Conservation (phyloP, 2,329 filamentous ascomycete genomes). For the Cladorrhinum sp. region DNA sequence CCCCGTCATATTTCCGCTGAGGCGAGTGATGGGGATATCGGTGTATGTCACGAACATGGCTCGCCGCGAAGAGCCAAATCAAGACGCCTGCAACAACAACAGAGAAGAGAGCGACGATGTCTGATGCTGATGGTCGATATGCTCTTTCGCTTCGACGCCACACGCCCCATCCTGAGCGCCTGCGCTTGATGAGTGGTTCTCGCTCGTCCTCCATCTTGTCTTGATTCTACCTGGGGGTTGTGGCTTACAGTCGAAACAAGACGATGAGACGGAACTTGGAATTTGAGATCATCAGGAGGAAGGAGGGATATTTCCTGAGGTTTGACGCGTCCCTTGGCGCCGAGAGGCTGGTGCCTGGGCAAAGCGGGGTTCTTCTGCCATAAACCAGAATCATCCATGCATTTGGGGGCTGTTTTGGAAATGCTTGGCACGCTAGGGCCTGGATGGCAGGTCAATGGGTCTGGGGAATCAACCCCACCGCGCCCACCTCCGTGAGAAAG, state of each 20-base stretch:
- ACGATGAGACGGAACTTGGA: background rate
- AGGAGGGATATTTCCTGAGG: no score
- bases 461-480: background rate
- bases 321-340: background rate
- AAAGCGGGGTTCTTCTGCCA: background rate
- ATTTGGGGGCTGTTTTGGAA: background rate
- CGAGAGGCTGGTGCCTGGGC: background rate
- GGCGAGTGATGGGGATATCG: background rate
- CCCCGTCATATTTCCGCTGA: conserved; percentile 25
- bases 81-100: background rate
- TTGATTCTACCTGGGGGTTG: no score
- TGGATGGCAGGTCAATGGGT: background rate
- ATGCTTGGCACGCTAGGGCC: no score
- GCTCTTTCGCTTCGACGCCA: background rate
- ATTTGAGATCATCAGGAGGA: background rate
- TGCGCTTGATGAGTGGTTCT: background rate
- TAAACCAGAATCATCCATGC: no score
- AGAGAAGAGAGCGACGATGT: background rate
- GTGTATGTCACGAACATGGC: background rate
- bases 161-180: background rate
- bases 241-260: background rate
- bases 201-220: background rate
- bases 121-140: background rate
- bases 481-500: no score
- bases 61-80: background rate